Base-by-base conservation (phyloP, 23 red algal species). In the Gracilaria domingensis region DNA sequence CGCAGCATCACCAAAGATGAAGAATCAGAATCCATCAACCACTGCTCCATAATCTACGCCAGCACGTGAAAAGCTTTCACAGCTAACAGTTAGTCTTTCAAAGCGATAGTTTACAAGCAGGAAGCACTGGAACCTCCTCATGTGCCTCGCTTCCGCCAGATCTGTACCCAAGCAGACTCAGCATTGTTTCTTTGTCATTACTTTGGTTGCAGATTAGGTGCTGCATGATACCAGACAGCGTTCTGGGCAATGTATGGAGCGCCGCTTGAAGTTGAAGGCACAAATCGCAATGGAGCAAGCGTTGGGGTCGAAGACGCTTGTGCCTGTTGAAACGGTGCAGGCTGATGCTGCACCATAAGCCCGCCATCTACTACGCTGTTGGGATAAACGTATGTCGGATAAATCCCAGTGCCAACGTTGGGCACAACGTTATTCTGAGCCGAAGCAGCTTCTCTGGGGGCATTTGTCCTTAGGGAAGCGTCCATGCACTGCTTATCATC, bases 261-360 rank as follows among this genome's bases (percentile, higher is more conserved):
- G 20, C 38, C 78, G 38, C 38, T 82, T 34, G 64, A 69, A 38
- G 64, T 36, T 18, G 64, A 13, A 36, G 78, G 78, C 35, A 82
- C 24, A 25, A 56, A 82, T 35, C 78, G 33, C 25, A 82, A 34
- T 1, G 78, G 78, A 40, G 78, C 78, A 13, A 82, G 53, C 49
- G 59, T 82, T 2, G 78, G 78, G 21, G 78, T 62, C 23, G 78
- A 61, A 6, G 54, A 61, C 17, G 54, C 59, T 24, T 82, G 78
- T 37, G 78, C 39, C 25, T 82, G 78, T 40, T 82, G 78, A 82
- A 82, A 82, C 48, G 54, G 54, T 53, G 59, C 53, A 30, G 78
- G 42, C 6, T 57, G 78, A 12, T 61, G 78, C n/a, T 57, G 54
- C 33, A 82, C 59, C 78, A 82, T 69, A 20, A 69, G 30, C 6